phyloP scores from a whole-genome alignment of 345 rosid species.

The Aquilaria yunnanensis region DNA sequence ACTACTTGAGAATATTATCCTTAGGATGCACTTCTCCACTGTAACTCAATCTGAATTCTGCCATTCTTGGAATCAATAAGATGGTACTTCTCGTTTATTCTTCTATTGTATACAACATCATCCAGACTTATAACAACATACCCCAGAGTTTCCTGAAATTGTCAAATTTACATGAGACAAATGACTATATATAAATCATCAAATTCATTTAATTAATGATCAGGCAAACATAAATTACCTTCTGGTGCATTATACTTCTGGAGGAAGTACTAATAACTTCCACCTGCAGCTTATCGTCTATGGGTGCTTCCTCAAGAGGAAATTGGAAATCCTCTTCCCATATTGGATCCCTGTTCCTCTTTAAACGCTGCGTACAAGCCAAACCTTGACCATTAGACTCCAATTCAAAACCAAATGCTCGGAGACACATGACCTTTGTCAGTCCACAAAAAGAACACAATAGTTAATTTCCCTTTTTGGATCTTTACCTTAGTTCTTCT shows the following conservation, averaged over 20 bases:
- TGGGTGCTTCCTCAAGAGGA: slow-evolving; percentile 69
- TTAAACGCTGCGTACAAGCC: slow-evolving; percentile 36
- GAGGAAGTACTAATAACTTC: too few relatives aligned
- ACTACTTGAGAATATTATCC: too few relatives aligned
- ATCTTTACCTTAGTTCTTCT: slow-evolving; percentile 57
- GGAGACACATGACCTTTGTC: neutral
- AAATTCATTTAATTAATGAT: too few relatives aligned
- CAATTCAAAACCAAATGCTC: neutral
- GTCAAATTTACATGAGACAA: too few relatives aligned
- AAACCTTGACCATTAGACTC: neutral
- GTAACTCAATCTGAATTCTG: slow-evolving; percentile 71
- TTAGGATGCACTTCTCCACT: slow-evolving; percentile 66
- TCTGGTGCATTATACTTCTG: too few relatives aligned
- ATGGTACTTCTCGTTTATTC: slow-evolving; percentile 82
- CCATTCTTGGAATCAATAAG: slow-evolving; percentile 90
- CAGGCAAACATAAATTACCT: too few relatives aligned
- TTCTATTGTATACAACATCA: slow-evolving; percentile 69
- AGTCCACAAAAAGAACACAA: neutral
- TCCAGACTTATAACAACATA: slow-evolving; percentile 49
- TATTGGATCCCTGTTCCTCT: slow-evolving; percentile 82
- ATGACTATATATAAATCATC: too few relatives aligned
- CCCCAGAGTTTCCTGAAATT: slow-evolving; percentile 64
- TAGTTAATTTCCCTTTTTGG: neutral
- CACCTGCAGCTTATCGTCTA: slow-evolving; percentile 9
- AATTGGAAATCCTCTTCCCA: slow-evolving; percentile 91